A percentile compares a stretch with the other conserved stretches of the same genome.
Conservation (phyloP, 2,329 filamentous ascomycete genomes). For the Lachnum nothofagi region DNA sequence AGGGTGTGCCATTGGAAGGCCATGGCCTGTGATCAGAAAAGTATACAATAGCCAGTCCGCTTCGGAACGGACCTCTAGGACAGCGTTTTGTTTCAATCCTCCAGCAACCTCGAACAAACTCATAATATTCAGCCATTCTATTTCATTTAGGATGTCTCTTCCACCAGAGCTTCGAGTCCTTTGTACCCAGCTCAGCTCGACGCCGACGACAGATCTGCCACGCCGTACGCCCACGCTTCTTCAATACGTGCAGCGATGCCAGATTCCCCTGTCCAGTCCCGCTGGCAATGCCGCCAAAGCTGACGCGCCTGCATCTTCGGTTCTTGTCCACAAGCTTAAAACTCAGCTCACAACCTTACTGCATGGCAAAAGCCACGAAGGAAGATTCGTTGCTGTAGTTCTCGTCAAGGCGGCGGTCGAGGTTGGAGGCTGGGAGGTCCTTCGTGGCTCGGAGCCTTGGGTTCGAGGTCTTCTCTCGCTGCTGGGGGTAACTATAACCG, state of each 20-base stretch:
- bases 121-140: background rate
- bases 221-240: conserved; percentile 66
- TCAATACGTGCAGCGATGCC: conserved; percentile 53
- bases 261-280: conserved; percentile 56
- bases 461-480: conserved; percentile 70
- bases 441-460: conserved; percentile 70
- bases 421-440: conserved; percentile 75
- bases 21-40: too few relatives aligned
- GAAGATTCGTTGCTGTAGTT: conserved; percentile 71
- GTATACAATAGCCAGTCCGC: too few relatives aligned
- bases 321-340: conserved; percentile 77
- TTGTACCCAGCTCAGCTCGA: conserved; percentile 65
- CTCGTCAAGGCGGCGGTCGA: conserved; percentile 78
- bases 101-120: too few relatives aligned
- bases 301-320: conserved; percentile 56
- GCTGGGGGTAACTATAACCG: conserved; percentile 52
- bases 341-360: conserved; percentile 72
- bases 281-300: conserved; percentile 57
- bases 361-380: conserved; percentile 68
- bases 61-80: too few relatives aligned
- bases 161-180: conserved; percentile 59
- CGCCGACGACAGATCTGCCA: conserved; percentile 68
- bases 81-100: too few relatives aligned
- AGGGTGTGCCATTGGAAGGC: too few relatives aligned
- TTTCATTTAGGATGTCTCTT: conserved; percentile 25